Conservation (phyloP, 306 rosid genomes). For the Cucumis melo region DNA sequence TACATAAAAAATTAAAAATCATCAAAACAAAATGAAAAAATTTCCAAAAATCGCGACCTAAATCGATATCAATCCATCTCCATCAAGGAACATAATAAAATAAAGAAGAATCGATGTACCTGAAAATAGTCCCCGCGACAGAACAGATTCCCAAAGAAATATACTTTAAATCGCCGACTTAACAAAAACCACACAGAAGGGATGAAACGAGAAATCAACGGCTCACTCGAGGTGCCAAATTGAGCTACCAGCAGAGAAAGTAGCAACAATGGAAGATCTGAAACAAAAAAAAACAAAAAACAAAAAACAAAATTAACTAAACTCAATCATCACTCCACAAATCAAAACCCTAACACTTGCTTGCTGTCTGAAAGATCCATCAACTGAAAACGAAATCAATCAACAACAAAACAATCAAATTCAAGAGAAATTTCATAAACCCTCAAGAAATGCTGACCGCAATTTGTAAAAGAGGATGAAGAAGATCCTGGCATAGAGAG, state of each 20-base stretch:
- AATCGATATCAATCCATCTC: constrained; percentile 4
- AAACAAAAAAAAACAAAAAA: background rate
- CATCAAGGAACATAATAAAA: background rate
- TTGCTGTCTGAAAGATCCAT: background rate
- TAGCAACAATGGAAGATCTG: constrained; percentile 27
- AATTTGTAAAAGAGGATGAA: constrained; percentile 15
- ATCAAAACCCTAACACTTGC: constrained; percentile 2
- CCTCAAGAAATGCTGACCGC: constrained; percentile 21
- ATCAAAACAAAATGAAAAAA: background rate
- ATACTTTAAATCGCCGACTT: constrained; percentile 17
- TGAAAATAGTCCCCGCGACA: constrained; percentile 13
- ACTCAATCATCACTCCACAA: background rate
- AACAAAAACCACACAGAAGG: constrained; percentile 3
- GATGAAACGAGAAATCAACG: constrained; percentile 14
- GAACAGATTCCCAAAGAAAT: constrained; percentile 12
- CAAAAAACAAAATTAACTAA: too few species aligned
- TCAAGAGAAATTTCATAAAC: background rate
- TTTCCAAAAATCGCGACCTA: constrained; percentile 10
- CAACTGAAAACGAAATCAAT: background rate
- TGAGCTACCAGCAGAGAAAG: constrained; percentile 20
- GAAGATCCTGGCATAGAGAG: constrained; percentile 24
- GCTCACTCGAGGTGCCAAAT: constrained; percentile 16
- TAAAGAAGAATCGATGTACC: constrained; percentile 16
- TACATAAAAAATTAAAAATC: background rate
- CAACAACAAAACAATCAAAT: background rate